Conservation (phyloP, 805 yeast species). For the Suhomyces kilbournensis region DNA sequence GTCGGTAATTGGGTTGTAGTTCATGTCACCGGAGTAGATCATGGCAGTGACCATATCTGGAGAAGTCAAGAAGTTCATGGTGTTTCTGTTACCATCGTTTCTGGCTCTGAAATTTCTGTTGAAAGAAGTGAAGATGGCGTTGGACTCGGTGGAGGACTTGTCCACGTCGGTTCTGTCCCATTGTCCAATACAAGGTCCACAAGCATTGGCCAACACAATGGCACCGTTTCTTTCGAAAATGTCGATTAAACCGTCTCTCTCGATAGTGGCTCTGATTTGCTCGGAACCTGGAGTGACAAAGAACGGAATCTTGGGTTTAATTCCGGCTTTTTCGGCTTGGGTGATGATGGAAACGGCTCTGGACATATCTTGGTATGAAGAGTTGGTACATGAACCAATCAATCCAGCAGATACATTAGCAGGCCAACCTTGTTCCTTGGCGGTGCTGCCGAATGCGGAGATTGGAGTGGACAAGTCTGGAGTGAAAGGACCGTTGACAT, state of each 20-base stretch:
- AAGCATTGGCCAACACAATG: conserved; percentile 92
- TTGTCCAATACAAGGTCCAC: conserved; percentile 99
- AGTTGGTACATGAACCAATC: conserved; percentile 98
- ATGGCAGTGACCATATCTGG: conserved; percentile 97
- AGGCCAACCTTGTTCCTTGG: conserved; percentile 89
- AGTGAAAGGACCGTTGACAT: conserved; percentile 96
- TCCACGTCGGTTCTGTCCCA: conserved; percentile 91
- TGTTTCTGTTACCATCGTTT: conserved; percentile 97
- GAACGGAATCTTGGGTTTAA: conserved; percentile 84
- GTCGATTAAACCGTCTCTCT: conserved; percentile 88
- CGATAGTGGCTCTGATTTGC: conserved; percentile 97
- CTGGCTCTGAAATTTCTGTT: conserved; percentile 97
- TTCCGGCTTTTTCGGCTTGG: conserved; percentile 88
- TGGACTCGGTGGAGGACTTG: conserved; percentile 61
- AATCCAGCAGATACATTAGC: conserved; percentile 87
- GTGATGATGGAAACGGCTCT: conserved; percentile 90
- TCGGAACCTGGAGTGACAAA: conserved; percentile 98
- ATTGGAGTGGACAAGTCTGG: conserved; percentile 97
- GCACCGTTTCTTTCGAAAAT: conserved; percentile 92
- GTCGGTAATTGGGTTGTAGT: conserved; percentile 89
- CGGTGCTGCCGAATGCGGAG: conserved; percentile 80
- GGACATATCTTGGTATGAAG: conserved; percentile 97
- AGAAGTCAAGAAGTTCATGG: conserved; percentile 97
- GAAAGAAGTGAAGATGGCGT: conserved; percentile 94
- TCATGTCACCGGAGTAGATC: conserved; percentile 90